Evolutionary conservation across 2,329 filamentous ascomycete genomes (phyloP).

Genomic region (Alternaria rosae): DNA sequence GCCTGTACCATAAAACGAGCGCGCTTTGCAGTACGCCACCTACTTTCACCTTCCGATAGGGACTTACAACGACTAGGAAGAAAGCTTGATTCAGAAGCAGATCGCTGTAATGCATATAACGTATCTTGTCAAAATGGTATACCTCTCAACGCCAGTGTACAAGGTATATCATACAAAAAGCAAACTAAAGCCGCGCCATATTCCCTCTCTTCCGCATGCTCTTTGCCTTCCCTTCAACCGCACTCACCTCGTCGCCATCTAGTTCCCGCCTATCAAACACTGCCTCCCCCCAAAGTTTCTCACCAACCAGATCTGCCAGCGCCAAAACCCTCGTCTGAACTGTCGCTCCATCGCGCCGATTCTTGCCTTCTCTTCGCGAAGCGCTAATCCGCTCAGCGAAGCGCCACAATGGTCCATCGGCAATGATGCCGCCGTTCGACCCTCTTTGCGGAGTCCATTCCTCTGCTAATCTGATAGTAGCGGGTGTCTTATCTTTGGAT

Average conservation of each 20-base stretch:
- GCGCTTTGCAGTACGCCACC: too few species aligned
- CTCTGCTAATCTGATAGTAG: slow-evolving; percentile 72
- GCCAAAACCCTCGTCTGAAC: slow-evolving; percentile 82
- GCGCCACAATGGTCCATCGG: slow-evolving; percentile 83
- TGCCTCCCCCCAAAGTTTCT: slow-evolving; percentile 67
- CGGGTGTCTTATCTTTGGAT: slow-evolving; percentile 67
- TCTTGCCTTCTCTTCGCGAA: slow-evolving; percentile 90
- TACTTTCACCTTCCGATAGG: too few species aligned
- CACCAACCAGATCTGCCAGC: slow-evolving; percentile 77
- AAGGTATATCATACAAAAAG: background rate
- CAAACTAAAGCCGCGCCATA: slow-evolving; percentile 41
- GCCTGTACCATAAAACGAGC: too few species aligned
- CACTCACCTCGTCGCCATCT: slow-evolving; percentile 15
- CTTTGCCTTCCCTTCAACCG: slow-evolving; percentile 30
- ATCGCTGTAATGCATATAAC: too few species aligned
- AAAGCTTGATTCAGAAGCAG: too few species aligned
- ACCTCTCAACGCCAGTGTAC: background rate
- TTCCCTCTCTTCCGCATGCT: slow-evolving; percentile 43
- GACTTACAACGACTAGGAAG: too few species aligned
- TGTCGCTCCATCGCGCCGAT: slow-evolving; percentile 89
- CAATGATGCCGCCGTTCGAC: slow-evolving; percentile 65
- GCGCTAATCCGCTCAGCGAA: slow-evolving; percentile 89
- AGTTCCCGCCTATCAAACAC: slow-evolving; percentile 16
- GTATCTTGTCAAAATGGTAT: too few species aligned
- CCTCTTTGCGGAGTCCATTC: slow-evolving; percentile 75